Base-by-base conservation (phyloP, 1,139 yeast species). In the Pneumocystis oryctolagi region DNA sequence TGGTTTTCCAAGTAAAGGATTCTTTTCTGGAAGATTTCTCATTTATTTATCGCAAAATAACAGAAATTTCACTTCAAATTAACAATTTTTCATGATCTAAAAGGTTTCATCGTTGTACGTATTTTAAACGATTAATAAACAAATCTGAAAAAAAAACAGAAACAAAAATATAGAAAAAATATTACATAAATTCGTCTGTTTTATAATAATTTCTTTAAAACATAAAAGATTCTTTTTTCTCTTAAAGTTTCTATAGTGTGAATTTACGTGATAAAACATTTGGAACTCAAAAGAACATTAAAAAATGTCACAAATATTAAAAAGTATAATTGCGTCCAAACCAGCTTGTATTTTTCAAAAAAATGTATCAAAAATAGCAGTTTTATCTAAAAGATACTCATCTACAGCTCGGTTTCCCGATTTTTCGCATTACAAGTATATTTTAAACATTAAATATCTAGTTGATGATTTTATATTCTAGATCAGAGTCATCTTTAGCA, bases 401-500 rank as follows among this genome's bases (percentile, higher is more conserved):
- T 34, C 59, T 12, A 59, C 58, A 2, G 25, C 59, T 56, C 40
- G 60, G 18, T 61, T 65, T 18, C 66, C 66, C 6, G 67, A 65
- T 59, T 65, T 65, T 59, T 62, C 64, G 2, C 31, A 64, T n/a
- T 65, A 65, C 61, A 64, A 60, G 65, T 61, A 42, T 30, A 56
- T 34, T 25, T 32, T n/a, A 9, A 42, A 9, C 20, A 58, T 16
- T 30, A 16, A 31, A 12, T 28, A 28, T n/a, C 30, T 16, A 30
- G 14, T 47, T 47, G 25, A 47, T 12, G 31, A 12, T 12, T 30
- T 25, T n/a, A 20, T 18, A 28, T 20, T 60, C 60, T 55, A 63
- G 63, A 59, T 61, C 64, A 55, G 60, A 53, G n/a, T 39, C 62
- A 57, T 58, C 59, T 14, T 16, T 60, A 67, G 84, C 80, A 69